Evolutionary conservation across 306 rosid genomes (phyloP).

Genomic region (Quercus cerris): DNA sequence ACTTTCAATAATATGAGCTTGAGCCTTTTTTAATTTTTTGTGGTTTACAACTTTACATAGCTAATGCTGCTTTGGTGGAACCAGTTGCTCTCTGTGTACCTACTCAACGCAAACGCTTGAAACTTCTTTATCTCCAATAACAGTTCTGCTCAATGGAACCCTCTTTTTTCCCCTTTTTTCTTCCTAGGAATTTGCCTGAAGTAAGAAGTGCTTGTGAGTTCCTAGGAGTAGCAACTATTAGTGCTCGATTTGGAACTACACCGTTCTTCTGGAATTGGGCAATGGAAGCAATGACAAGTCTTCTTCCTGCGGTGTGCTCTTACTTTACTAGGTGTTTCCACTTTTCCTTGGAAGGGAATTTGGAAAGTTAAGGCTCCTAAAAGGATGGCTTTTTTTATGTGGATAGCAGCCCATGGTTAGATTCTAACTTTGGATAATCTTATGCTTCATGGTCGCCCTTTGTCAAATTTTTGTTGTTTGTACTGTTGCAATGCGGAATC

Average conservation of each 20-base stretch:
- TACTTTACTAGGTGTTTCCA: not conserved
- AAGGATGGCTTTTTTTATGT: too few relatives aligned
- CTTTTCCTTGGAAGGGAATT: too few relatives aligned
- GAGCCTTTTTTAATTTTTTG: slow-evolving; percentile 16
- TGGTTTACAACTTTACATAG: not conserved
- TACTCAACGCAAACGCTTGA: not conserved
- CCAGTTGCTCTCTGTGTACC: not conserved
- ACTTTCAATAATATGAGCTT: not conserved
- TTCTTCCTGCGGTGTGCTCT: slow-evolving; percentile 61
- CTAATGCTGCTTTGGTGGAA: slow-evolving; percentile 7
- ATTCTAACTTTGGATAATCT: too few relatives aligned
- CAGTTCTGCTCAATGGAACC: not conserved
- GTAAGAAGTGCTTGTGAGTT: slow-evolving; percentile 81
- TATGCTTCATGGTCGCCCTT: too few relatives aligned
- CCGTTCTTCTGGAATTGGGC: slow-evolving; percentile 99
- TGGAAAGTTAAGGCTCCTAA: too few relatives aligned
- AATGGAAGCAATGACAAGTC: slow-evolving; percentile 73
- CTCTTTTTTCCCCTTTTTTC: slow-evolving; percentile 8
- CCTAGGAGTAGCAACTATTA: slow-evolving; percentile 82
- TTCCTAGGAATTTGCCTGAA: slow-evolving; percentile 84
- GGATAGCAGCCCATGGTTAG: too few relatives aligned
- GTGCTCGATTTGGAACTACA: slow-evolving; percentile 94
- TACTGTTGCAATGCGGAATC: too few relatives aligned
- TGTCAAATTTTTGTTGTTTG: too few relatives aligned
- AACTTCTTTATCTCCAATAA: not conserved